Percentiles rank a stretch among this genome's conserved stretches.
Evolutionary conservation across 2,329 filamentous ascomycete genomes (phyloP).

Genomic region (Hypomyces perniciosus): DNA sequence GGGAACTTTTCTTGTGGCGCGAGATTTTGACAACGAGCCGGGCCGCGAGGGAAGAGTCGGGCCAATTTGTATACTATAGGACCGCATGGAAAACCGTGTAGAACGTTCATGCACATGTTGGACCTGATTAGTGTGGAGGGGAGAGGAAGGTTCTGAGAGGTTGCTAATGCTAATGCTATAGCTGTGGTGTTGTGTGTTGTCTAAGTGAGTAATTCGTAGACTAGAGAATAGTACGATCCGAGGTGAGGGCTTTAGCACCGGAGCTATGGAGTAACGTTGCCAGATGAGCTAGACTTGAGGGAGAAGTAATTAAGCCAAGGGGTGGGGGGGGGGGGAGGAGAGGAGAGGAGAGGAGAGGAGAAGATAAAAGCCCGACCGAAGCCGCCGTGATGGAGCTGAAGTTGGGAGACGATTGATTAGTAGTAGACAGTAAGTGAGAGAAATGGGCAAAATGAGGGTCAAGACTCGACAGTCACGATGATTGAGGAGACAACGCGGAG

Average conservation of each 20-base stretch:
- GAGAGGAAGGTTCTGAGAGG: too few species aligned
- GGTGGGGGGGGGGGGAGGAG: not conserved
- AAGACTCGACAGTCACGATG: too few species aligned
- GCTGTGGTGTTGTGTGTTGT: not conserved
- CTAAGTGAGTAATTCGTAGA: not conserved
- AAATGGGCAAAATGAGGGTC: too few species aligned
- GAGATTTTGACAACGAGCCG: conserved; percentile 10
- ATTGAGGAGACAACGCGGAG: too few species aligned
- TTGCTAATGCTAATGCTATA: too few species aligned
- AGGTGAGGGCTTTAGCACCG: not conserved
- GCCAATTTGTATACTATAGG: not conserved
- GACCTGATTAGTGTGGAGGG: too few species aligned
- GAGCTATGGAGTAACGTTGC: not conserved
- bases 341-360: not conserved
- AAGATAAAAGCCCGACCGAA: not conserved
- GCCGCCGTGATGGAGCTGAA: conserved; percentile 1
- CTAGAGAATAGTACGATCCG: not conserved
- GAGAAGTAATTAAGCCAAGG: not conserved
- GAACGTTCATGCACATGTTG: too few species aligned
- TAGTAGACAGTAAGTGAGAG: not conserved
- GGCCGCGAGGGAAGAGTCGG: conserved; percentile 12
- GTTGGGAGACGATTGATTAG: not conserved
- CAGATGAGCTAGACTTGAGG: not conserved
- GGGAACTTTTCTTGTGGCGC: conserved; percentile 1
- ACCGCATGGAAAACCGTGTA: conserved; percentile 4